Conservation (phyloP, 305 asterid species). For the Solanum aculeatissimum region DNA sequence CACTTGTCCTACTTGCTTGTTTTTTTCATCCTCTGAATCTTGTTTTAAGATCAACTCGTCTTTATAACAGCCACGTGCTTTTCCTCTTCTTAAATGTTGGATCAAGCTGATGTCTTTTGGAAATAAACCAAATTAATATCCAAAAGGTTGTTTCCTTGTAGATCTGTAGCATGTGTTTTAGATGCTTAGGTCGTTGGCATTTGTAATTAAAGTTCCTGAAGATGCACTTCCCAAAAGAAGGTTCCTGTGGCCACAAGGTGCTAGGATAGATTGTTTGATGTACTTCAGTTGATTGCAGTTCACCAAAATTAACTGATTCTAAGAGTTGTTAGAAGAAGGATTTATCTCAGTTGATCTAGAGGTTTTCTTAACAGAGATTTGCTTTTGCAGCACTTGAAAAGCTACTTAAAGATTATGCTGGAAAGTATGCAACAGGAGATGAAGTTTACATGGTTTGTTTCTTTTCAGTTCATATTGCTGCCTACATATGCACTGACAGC, state of each 20-base stretch:
- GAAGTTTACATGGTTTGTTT: constrained; percentile 58
- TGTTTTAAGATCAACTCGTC: background rate
- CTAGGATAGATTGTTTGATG: background rate
- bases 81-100: background rate
- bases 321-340: background rate
- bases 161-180: background rate
- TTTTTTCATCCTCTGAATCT: background rate
- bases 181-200: background rate
- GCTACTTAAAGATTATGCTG: constrained; percentile 58
- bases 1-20: background rate
- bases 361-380: background rate
- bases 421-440: constrained; percentile 80
- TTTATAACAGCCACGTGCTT: background rate
- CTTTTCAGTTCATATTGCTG: background rate
- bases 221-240: background rate
- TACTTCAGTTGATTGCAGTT: background rate
- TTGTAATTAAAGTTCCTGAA: background rate
- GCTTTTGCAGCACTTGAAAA: constrained; percentile 67
- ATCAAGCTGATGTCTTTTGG: background rate
- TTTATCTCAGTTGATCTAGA: background rate
- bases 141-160: background rate
- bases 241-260: background rate
- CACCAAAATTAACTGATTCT: background rate
- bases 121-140: background rate
- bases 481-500: background rate